Percentiles rank a stretch among this genome's conserved stretches.
Evolutionary conservation across 2,329 filamentous ascomycete genomes (phyloP).

Genomic region (Teratosphaeria pseudoeucalypti): DNA sequence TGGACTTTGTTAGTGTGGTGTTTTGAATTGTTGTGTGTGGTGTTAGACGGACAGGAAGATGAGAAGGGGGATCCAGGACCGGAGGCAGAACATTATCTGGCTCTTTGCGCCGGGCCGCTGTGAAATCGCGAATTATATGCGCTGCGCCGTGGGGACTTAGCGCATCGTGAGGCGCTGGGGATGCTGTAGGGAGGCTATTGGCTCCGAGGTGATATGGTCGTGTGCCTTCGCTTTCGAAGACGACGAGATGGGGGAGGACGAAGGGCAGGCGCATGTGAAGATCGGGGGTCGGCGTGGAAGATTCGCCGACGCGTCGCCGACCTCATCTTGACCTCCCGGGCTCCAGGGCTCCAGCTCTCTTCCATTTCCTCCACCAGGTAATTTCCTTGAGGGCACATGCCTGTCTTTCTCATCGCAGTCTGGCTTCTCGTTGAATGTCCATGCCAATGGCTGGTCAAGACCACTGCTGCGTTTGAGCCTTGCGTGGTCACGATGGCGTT

Average conservation of each 20-base stretch:
- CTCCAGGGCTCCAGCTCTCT: background rate
- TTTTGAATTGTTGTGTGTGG: background rate
- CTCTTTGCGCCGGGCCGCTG: background rate
- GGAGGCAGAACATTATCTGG: constrained; percentile 4
- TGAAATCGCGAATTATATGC: background rate
- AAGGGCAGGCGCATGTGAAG: background rate
- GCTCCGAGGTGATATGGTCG: background rate
- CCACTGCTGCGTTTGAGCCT: too few species aligned
- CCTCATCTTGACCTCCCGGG: background rate
- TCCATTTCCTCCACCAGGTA: background rate
- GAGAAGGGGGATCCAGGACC: constrained; percentile 2
- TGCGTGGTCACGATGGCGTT: too few species aligned
- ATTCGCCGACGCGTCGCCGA: background rate
- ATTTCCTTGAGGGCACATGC: background rate
- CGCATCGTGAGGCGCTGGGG: background rate
- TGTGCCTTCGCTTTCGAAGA: background rate
- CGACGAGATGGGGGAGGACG: background rate
- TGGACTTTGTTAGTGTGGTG: constrained; percentile 7
- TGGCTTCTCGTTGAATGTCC: too few species aligned
- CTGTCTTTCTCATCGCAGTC: too few species aligned
- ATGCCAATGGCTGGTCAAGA: too few species aligned
- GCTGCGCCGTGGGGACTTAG: background rate
- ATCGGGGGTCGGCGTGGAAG: background rate
- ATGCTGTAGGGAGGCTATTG: background rate
- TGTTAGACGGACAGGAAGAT: background rate